A percentile compares a stretch with the other conserved stretches of the same genome.
Conservation (phyloP, 495 filamentous ascomycete genomes). For the Sabuloglossum arenarium region DNA sequence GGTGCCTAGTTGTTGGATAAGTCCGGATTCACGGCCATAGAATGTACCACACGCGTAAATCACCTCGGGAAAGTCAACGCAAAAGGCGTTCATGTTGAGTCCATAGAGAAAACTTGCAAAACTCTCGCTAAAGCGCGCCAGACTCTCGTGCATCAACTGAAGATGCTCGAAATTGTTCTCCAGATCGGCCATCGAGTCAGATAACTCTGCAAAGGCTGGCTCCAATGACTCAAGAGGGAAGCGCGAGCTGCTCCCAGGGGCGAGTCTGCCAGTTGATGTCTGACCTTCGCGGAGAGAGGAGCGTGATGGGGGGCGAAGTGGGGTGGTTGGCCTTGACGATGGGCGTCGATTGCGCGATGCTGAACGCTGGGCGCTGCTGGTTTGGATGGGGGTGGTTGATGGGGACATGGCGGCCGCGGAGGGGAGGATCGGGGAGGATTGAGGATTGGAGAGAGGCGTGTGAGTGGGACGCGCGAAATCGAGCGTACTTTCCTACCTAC, state of each 20-base stretch:
- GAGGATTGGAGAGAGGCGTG: neutral
- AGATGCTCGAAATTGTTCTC: conserved; percentile 96
- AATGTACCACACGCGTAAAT: neutral
- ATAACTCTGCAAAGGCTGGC: conserved; percentile 77
- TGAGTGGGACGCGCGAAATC: no score
- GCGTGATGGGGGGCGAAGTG: conserved; percentile 76
- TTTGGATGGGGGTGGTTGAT: neutral
- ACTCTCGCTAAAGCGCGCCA: conserved; percentile 86
- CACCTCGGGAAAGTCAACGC: conserved; percentile 94
- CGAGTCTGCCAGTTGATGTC: conserved; percentile 27
- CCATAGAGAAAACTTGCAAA: conserved; percentile 93
- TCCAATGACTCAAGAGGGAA: conserved; percentile 69
- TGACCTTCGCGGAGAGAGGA: conserved; percentile 56
- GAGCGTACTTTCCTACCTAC: no score
- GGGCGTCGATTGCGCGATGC: conserved; percentile 22
- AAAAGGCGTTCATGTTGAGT: conserved; percentile 97
- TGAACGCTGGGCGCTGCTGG: conserved; percentile 16
- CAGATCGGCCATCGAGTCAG: conserved; percentile 84
- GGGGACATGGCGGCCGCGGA: neutral
- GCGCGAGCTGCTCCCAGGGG: conserved; percentile 31
- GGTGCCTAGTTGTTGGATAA: conserved; percentile 31
- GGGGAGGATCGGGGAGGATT: neutral
- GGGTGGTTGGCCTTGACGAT: conserved; percentile 72
- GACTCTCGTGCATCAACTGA: conserved; percentile 89
- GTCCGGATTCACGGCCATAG: neutral